Conservation (phyloP, 75 land plant species). For the Pinus taeda region DNA sequence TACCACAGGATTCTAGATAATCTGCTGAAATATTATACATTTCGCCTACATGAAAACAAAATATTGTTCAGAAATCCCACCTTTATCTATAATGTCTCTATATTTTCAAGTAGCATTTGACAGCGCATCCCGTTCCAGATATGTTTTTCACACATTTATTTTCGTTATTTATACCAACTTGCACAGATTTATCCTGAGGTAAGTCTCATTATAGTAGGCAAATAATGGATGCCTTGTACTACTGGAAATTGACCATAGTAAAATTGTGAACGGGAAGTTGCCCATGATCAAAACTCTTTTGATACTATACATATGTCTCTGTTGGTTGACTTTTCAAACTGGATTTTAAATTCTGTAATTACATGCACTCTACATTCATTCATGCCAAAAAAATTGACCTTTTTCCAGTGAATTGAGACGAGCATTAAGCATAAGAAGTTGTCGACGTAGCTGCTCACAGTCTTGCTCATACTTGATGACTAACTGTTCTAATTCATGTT, state of each 20-base stretch:
- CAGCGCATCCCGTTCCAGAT: neutral
- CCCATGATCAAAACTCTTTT: neutral
- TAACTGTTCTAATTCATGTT: slow-evolving; percentile 23
- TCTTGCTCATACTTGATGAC: slow-evolving; percentile 21
- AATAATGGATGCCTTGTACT: neutral
- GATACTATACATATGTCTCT: neutral
- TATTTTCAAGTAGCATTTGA: neutral
- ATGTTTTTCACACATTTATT: neutral
- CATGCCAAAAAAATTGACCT: slow-evolving; percentile 9
- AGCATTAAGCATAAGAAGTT: slow-evolving; percentile 27
- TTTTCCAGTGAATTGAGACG: slow-evolving; percentile 20
- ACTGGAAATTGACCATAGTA: neutral
- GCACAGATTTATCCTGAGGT: neutral
- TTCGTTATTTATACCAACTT: neutral
- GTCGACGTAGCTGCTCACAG: slow-evolving; percentile 27
- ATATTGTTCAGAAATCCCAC: neutral
- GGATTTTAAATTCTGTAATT: neutral
- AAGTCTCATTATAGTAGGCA: neutral
- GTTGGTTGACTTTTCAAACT: neutral
- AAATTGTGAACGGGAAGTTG: neutral
- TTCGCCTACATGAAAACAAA: slow-evolving; percentile 1
- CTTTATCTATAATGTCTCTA: neutral
- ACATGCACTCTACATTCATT: neutral
- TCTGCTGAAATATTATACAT: neutral
- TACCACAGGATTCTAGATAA: slow-evolving; percentile 3